These are phyloP conservation scores for Magnaporthiopsis rhizophila DNA, from an alignment of 2,329 filamentous ascomycete genomes.

Conservation along the genomic window DNA sequence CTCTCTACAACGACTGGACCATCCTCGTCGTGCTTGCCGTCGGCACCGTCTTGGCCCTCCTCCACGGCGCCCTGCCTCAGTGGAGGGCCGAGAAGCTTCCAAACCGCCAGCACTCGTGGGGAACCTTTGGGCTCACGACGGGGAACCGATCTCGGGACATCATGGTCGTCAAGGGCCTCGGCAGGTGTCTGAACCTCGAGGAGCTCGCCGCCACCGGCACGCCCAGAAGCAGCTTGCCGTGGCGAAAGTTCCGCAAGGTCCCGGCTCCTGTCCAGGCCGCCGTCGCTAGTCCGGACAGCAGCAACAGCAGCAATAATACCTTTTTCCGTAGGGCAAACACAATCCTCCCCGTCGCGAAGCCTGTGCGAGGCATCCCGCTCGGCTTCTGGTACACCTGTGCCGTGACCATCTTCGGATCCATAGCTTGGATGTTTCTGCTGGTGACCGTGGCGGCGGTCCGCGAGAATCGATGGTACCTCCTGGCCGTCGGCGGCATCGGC, in stretches of 20 bases:
- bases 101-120: conserved; percentile 21
- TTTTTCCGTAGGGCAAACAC: not conserved
- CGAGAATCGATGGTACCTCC: conserved; percentile 30
- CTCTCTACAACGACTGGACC: conserved; percentile 25
- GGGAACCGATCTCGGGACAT: conserved; percentile 33
- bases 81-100: conserved; percentile 36
- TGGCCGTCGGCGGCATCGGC: conserved; percentile 30
- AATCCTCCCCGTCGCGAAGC: not conserved
- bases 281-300: no score
- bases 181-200: conserved; percentile 30
- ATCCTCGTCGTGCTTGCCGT: conserved; percentile 29
- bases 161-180: conserved; percentile 27
- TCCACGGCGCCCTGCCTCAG: conserved; percentile 28
- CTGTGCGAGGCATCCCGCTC: conserved; percentile 6
- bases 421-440: conserved; percentile 31
- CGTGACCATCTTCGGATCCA: conserved; percentile 18
- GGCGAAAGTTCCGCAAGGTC: conserved; percentile 7
- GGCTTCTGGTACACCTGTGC: conserved; percentile 15
- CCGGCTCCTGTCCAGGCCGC: no score
- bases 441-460: conserved; percentile 29
- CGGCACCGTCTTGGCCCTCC: conserved; percentile 28
- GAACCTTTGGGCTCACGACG: conserved; percentile 26
- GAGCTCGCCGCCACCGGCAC: conserved; percentile 23
- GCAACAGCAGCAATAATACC: no score
- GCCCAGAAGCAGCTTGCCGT: conserved; percentile 8